Conservation (phyloP, 495 filamentous ascomycete genomes). For the Trichoderma asperelloides region DNA sequence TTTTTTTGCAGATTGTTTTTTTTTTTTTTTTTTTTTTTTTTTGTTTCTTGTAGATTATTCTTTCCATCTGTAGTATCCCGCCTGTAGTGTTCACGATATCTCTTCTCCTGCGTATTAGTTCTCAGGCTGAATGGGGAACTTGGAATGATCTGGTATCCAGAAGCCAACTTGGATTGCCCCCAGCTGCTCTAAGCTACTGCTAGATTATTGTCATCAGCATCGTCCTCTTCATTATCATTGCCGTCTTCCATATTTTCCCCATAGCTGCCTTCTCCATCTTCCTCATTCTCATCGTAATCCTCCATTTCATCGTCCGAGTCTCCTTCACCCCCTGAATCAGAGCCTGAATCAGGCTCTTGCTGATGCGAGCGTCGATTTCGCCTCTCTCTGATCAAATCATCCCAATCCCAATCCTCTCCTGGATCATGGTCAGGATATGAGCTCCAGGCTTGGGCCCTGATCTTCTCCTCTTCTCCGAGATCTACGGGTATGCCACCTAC, state of each 20-base stretch:
- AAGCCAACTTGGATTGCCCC: too few relatives aligned
- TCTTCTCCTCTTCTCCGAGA: neutral
- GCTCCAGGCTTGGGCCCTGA: neutral
- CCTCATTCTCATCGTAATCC: conserved; percentile 16
- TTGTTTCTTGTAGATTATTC: neutral
- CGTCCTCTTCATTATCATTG: conserved; percentile 27
- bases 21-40: conserved; percentile 43
- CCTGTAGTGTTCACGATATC: too few relatives aligned
- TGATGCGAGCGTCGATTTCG: neutral
- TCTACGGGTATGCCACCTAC: neutral
- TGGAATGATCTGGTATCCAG: too few relatives aligned
- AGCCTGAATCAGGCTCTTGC: neutral
- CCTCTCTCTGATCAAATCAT: neutral
- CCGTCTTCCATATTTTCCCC: too few relatives aligned
- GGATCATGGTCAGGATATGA: neutral
- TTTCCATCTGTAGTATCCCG: too few relatives aligned
- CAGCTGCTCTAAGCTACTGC: too few relatives aligned
- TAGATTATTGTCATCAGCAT: conserved; percentile 18
- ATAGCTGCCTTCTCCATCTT: too few relatives aligned
- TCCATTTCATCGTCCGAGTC: conserved; percentile 2
- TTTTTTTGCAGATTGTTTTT: conserved; percentile 28
- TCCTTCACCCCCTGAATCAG: neutral
- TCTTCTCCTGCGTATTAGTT: too few relatives aligned
- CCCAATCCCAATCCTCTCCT: neutral
- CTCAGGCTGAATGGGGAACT: too few relatives aligned